phyloP scores from a whole-genome alignment of 1,284 basidiomycete species.

The Moesziomyces antarcticus region DNA sequence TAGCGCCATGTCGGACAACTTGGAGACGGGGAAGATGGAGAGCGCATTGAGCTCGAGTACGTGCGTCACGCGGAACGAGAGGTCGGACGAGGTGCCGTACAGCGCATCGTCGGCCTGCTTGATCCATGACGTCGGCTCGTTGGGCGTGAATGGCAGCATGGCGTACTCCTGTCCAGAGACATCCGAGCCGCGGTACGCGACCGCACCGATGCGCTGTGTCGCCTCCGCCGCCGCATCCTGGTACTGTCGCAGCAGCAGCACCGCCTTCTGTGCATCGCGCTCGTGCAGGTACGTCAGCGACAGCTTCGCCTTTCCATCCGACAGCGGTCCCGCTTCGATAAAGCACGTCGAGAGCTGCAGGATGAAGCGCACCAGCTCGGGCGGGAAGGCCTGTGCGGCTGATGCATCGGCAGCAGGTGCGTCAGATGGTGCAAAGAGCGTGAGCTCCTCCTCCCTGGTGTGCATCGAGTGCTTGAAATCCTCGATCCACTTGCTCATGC shows the following conservation, averaged over 20 bases:
- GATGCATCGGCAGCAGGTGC: neutral
- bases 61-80: slow-evolving; percentile 31
- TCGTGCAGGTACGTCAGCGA: slow-evolving; percentile 27
- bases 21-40: slow-evolving; percentile 9
- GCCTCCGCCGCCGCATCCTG: slow-evolving; percentile 21
- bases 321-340: slow-evolving; percentile 26
- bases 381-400: slow-evolving; percentile 12
- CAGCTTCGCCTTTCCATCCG: slow-evolving; percentile 22
- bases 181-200: slow-evolving; percentile 11
- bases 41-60: slow-evolving; percentile 27
- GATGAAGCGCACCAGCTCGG: slow-evolving; percentile 32
- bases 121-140: slow-evolving; percentile 37
- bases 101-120: slow-evolving; percentile 37
- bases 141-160: slow-evolving; percentile 45
- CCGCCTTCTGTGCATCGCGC: slow-evolving; percentile 25
- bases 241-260: slow-evolving; percentile 34
- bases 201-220: slow-evolving; percentile 24
- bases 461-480: slow-evolving; percentile 31
- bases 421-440: slow-evolving; percentile 11
- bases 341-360: slow-evolving; percentile 40
- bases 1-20: slow-evolving; percentile 21
- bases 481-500: slow-evolving; percentile 36
- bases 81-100: slow-evolving; percentile 22
- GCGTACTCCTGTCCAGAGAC: slow-evolving; percentile 18
- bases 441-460: slow-evolving; percentile 22